Percentiles rank a stretch among this genome's conserved stretches.
These are phyloP conservation scores for Triangularia setosa DNA, from an alignment of 2,329 filamentous ascomycete genomes.

Conservation along the genomic window DNA sequence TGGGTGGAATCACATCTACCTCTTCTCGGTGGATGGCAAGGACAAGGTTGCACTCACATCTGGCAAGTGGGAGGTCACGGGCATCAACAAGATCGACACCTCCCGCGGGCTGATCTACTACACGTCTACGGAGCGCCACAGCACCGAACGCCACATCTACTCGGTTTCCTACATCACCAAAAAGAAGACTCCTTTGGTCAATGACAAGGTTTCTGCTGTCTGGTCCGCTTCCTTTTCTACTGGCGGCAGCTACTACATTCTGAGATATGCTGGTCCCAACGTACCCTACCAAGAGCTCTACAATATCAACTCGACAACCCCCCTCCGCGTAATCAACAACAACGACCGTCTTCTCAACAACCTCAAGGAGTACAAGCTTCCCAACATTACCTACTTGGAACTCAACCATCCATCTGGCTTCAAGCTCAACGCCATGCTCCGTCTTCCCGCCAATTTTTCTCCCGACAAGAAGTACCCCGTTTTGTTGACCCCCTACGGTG, in stretches of 20 bases:
- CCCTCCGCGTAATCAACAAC: conserved; percentile 55
- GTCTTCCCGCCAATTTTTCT: conserved; percentile 62
- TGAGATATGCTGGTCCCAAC: conserved; percentile 61
- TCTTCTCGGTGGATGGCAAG: conserved; percentile 56
- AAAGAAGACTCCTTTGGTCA: conserved; percentile 56
- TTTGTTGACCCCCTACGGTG: conserved; percentile 65
- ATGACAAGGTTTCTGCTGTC: conserved; percentile 54
- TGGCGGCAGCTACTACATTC: conserved; percentile 59
- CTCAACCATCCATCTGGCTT: conserved; percentile 59
- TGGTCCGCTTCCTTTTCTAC: conserved; percentile 65
- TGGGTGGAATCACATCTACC: conserved; percentile 63
- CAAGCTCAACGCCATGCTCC: conserved; percentile 60
- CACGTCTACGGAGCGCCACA: conserved; percentile 60
- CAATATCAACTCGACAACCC: conserved; percentile 47
- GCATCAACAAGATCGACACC: conserved; percentile 57
- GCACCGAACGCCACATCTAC: conserved; percentile 65
- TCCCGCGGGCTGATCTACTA: conserved; percentile 57
- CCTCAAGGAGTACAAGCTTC: conserved; percentile 58
- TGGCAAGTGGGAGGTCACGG: conserved; percentile 62
- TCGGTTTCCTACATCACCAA: conserved; percentile 56
- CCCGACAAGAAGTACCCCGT: conserved; percentile 60
- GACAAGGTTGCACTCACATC: conserved; percentile 55
- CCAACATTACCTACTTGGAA: conserved; percentile 61
- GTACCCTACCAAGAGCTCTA: conserved; percentile 68
- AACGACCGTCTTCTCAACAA: conserved; percentile 54